Base-by-base conservation (phyloP, 1,139 yeast genomes). In the Pichia cactophila region DNA sequence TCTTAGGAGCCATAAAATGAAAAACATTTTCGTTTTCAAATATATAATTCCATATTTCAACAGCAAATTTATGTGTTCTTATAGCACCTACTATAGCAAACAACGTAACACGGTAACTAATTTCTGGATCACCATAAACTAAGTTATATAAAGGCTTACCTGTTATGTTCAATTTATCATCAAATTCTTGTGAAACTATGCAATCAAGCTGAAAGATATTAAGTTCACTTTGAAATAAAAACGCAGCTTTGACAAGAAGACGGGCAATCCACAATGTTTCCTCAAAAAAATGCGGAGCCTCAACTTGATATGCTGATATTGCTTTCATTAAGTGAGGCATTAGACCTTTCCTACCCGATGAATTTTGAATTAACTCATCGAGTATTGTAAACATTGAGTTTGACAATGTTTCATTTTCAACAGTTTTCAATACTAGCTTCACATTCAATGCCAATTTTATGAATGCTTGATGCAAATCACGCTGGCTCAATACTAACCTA, bases 291-390 rank as follows among this genome's bases (percentile, higher is more conserved):
- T 55, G 56, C 0, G 62, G 55, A 31, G 64, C 49, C 1, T 57
- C 52, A 2, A 70, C 50, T 57, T 78, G 82, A 52, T 68, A 74
- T 3, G 63, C 60, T 3, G 73, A 69, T 11, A 84, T 54, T 23
- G 67, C 60, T 33, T 62, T 62, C 3, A 85, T 71, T 26, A 88
- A 63, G 0, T 73, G 60, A 0, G 96, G 92, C 29, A 87, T 67
- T 14, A 89, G 67, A 12, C 86, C 74, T 56, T 95, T 77, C 64
- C 96, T 77, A 0, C 86, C 82, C 48, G 65, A 72, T 1, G 94
- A 68, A 49, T 74, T 73, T 1, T 67, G 59, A 52, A 84, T 67
- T 2, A 82, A 69, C 0, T 77, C 72, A 4, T 59, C 48, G 6
- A 77, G 70, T 49, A 81, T 72, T 4, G 56, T 59, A 2, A 59